phyloP scores from a whole-genome alignment of 164 flowering plant genomes.

The Aristolochia californica region DNA sequence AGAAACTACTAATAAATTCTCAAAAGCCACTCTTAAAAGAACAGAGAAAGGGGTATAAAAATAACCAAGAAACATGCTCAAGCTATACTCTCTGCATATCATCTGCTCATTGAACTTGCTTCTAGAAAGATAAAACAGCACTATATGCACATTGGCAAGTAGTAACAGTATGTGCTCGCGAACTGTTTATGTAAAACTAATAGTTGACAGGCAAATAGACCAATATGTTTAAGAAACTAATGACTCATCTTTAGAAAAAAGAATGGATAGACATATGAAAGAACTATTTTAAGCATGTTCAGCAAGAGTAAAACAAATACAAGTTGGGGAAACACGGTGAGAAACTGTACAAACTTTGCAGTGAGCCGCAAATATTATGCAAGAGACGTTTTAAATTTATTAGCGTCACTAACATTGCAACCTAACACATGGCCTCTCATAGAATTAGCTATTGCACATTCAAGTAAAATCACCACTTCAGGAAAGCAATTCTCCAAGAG shows the following conservation, averaged over 20 bases:
- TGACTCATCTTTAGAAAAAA: too few species aligned
- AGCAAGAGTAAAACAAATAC: too few species aligned
- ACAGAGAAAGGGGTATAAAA: not conserved
- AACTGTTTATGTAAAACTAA: too few species aligned
- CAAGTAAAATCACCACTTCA: not conserved
- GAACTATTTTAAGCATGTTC: too few species aligned
- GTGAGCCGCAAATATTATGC: not conserved
- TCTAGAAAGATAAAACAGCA: too few species aligned
- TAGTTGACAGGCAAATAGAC: too few species aligned
- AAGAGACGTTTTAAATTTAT: not conserved
- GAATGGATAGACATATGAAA: too few species aligned
- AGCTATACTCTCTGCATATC: not conserved
- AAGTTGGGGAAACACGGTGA: not conserved
- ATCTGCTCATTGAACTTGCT: not conserved
- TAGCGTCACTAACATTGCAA: too few species aligned
- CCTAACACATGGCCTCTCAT: not conserved
- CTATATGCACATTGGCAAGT: too few species aligned
- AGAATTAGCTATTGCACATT: not conserved
- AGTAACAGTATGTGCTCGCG: too few species aligned
- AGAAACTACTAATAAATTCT: conserved; percentile 6
- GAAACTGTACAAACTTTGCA: not conserved
- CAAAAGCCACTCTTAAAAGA: not conserved
- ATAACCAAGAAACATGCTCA: not conserved
- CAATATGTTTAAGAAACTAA: too few species aligned
- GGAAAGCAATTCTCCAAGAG: not conserved